Evolutionary conservation across 2,329 filamentous ascomycete species (phyloP).

Genomic region (Mollisia scopiformis): DNA sequence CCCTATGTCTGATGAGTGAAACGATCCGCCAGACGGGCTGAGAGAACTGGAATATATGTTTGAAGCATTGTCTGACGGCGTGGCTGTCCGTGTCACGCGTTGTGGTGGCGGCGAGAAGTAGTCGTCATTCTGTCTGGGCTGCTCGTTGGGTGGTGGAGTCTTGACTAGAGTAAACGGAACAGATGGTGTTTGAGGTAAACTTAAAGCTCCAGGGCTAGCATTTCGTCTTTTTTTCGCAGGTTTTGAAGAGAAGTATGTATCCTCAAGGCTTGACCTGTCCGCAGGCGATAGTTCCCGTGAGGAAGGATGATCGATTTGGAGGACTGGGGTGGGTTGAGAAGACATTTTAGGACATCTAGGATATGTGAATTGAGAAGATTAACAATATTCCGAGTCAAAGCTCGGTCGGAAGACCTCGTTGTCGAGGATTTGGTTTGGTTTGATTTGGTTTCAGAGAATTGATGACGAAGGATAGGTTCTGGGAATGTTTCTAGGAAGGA

Average conservation of each 20-base stretch:
- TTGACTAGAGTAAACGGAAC: neutral
- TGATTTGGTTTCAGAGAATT: too few species aligned
- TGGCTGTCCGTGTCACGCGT: neutral
- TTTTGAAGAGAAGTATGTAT: neutral
- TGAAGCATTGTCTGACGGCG: slow-evolving; percentile 13
- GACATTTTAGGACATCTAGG: slow-evolving; percentile 2
- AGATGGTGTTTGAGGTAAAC: neutral
- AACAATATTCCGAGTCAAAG: neutral
- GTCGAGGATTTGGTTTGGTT: neutral
- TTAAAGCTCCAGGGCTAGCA: neutral
- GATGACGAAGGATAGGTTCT: too few species aligned
- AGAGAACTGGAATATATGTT: slow-evolving; percentile 6
- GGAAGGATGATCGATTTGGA: neutral
- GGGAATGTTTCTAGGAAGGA: too few species aligned
- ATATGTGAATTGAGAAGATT: neutral
- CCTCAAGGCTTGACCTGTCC: neutral
- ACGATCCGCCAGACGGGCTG: slow-evolving; percentile 17
- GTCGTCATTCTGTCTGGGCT: neutral
- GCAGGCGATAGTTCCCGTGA: neutral
- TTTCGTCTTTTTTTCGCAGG: neutral
- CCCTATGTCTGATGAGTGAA: slow-evolving; percentile 15
- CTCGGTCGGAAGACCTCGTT: neutral
- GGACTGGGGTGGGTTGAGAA: neutral
- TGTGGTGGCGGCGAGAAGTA: slow-evolving; percentile 2
- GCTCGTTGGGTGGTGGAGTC: slow-evolving; percentile 4